Conservation (phyloP, 2,329 filamentous ascomycete genomes). For the Harringtonia lauricola region DNA sequence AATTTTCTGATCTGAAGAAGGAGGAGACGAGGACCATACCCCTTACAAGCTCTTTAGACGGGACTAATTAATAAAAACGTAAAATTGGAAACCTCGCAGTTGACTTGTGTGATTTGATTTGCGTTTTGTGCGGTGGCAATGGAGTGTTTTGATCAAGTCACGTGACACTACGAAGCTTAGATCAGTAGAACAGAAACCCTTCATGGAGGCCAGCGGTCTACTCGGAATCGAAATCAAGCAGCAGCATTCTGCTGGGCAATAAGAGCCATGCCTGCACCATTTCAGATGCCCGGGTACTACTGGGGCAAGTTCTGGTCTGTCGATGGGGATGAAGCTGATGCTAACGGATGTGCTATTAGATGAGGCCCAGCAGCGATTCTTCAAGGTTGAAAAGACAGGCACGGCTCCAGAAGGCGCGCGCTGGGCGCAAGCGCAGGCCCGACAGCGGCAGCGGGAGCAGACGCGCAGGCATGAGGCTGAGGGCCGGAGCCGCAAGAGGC, state of each 20-base stretch:
- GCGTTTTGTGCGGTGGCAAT: no score
- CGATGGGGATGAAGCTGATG: neutral
- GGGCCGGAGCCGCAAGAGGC: no score
- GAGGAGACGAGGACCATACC: constrained; percentile 14
- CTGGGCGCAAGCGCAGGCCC: constrained; percentile 35
- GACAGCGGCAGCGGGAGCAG: neutral
- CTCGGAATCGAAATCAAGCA: neutral
- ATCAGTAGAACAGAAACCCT: no score
- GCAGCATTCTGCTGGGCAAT: neutral
- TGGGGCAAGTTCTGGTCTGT: constrained; percentile 28
- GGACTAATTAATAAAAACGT: constrained; percentile 32
- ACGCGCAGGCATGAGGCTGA: no score
- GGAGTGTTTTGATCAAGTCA: neutral
- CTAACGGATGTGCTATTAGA: constrained; percentile 23
- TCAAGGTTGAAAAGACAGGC: constrained; percentile 47
- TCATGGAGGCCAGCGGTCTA: no score
- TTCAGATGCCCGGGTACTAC: constrained; percentile 41
- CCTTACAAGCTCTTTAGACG: constrained; percentile 18
- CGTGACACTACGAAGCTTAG: neutral
- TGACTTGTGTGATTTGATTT: no score
- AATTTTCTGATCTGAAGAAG: constrained; percentile 18
- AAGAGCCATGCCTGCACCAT: constrained; percentile 10
- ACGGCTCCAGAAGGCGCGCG: constrained; percentile 33
- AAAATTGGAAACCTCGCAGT: constrained; percentile 20
- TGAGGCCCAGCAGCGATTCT: constrained; percentile 49